Conservation (phyloP, 192 early-diverging fungal genomes). For the Coemansia sp. region DNA sequence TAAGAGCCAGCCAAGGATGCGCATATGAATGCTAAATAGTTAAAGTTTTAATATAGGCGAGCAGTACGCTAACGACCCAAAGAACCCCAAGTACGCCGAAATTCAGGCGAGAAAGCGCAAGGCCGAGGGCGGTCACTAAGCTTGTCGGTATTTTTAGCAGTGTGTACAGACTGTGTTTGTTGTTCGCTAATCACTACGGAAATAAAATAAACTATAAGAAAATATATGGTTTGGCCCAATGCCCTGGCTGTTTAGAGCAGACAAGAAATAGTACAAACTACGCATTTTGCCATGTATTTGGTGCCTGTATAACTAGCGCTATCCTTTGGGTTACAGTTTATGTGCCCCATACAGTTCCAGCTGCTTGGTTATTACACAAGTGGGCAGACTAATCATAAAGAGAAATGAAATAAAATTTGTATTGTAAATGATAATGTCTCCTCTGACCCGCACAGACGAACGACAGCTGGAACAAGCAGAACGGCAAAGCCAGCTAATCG, state of each 20-base stretch:
- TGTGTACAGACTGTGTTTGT: not conserved
- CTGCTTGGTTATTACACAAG: not conserved
- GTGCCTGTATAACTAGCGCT: too few species aligned
- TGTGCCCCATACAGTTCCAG: not conserved
- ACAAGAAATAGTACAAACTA: too few species aligned
- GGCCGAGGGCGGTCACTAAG: constrained; percentile 45
- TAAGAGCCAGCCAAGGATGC: not conserved
- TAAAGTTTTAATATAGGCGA: constrained; percentile 26
- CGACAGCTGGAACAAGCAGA: constrained; percentile 26
- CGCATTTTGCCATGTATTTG: too few species aligned
- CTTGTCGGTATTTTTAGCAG: not conserved
- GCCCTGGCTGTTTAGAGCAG: too few species aligned
- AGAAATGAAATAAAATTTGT: not conserved
- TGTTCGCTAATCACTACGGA: not conserved
- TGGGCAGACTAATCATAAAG: not conserved
- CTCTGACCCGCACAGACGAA: constrained; percentile 23
- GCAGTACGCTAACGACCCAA: constrained; percentile 46
- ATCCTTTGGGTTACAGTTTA: not conserved
- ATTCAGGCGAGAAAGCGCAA: constrained; percentile 56
- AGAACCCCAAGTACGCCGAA: constrained; percentile 54
- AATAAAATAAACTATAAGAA: too few species aligned
- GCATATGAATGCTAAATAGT: not conserved
- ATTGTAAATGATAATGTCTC: not conserved
- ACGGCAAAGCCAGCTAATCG: constrained; percentile 59
- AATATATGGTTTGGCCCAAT: too few species aligned